Base-by-base conservation (phyloP, 2,329 filamentous ascomycete genomes). In the Neonectria sp. region DNA sequence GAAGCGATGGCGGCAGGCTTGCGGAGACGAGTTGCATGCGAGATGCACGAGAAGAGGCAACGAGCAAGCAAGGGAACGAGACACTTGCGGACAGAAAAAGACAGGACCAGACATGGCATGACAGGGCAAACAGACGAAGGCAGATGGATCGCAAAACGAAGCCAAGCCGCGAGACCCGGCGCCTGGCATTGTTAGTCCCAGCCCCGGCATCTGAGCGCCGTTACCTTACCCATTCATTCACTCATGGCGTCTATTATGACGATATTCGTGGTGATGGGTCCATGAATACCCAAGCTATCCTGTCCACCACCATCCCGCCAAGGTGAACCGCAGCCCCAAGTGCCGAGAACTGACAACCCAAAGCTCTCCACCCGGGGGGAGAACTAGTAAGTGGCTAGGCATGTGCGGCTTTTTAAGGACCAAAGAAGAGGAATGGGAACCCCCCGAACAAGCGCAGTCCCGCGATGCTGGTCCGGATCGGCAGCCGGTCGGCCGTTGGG, bases 401-500 rank as follows among this genome's bases (percentile, higher is more conserved):
- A 53, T 33, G 27, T 51, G 48, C 48, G 48, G 48, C 48, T 51
- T 51, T 51, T 51, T 35, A 59, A 59, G 56, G 48, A 43, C 15
- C 35, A 55, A 25, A 29, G n/a, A 56, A 56, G 11, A 55, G 27
- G 29, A 25, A 55, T 48, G 45, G 45, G 45, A 24, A 29, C 25
- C 24, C 27, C 46, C 27, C 21, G 33, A 24, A 58, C 13, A 49
- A 58, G 43, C 21, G 21, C 25, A 37, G 56, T 61, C 37, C 59
- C 59, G 15, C 49, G 49, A 51, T 61, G 53, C 48, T 53, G 55
- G 49, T 53, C 55, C 55, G 62, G 55, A 55, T 59, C 62, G 48
- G 48, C 55, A 59, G 55, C 62, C 62, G 62, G 62, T 53, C 62
- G 51, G 48, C 62, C 55, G 55, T 55, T 64, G 31, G 55, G n/a